These are phyloP conservation scores for Taiozyma onychis DNA, from an alignment of 1,139 yeast species.

Conservation along the genomic window DNA sequence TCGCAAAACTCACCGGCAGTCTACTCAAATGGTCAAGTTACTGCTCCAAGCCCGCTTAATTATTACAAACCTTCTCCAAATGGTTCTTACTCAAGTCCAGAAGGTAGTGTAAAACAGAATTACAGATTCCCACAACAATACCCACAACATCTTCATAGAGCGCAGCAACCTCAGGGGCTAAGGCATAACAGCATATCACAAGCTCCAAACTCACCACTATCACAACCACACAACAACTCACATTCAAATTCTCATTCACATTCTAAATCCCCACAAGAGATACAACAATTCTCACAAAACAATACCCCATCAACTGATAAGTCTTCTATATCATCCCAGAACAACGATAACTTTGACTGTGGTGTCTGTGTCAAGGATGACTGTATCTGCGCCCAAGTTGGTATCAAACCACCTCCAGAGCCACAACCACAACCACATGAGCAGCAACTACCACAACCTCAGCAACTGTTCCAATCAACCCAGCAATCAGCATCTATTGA, in stretches of 20 bases:
- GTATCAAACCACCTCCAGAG: conserved; percentile 34
- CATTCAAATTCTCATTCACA: neutral
- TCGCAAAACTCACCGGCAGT: conserved; percentile 17
- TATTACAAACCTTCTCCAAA: conserved; percentile 18
- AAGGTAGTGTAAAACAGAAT: conserved; percentile 4
- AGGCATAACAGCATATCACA: conserved; percentile 1
- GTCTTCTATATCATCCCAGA: conserved; percentile 8
- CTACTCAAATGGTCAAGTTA: conserved; percentile 19
- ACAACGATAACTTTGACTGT: conserved; percentile 37
- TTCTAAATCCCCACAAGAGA: conserved; percentile 6
- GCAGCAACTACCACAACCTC: neutral
- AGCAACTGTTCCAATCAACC: neutral
- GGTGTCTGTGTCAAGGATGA: conserved; percentile 66
- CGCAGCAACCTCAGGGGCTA: neutral
- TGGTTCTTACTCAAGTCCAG: conserved; percentile 3
- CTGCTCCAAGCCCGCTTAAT: conserved; percentile 21
- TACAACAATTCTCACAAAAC: conserved; percentile 11
- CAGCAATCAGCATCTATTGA: conserved; percentile 19
- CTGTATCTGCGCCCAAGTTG: conserved; percentile 66
- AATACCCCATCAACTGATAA: conserved; percentile 17
- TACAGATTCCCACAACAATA: conserved; percentile 7
- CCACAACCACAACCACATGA: conserved; percentile 5
- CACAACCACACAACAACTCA: conserved; percentile 3
- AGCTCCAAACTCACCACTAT: conserved; percentile 1
- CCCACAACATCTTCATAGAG: conserved; percentile 9